phyloP scores from a whole-genome alignment of 805 yeast genomes.

The Candida ponderosae region DNA sequence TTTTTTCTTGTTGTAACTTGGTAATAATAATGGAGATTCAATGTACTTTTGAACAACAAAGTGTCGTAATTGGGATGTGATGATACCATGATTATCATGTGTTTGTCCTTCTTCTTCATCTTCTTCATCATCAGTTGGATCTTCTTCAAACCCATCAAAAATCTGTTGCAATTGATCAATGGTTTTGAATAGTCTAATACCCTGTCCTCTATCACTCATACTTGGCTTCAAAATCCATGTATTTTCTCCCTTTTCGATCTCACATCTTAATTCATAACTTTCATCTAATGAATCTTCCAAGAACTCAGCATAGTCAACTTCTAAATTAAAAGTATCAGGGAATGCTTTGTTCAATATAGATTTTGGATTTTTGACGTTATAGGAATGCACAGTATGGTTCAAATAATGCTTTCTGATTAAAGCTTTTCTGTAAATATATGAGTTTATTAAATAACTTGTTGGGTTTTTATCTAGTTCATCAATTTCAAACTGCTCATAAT shows the following conservation, averaged over 20 bases:
- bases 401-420: conserved; percentile 85
- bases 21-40: conserved; percentile 56
- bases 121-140: conserved; percentile 52
- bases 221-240: conserved; percentile 93
- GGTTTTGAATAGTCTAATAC: conserved; percentile 75
- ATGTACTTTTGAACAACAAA: conserved; percentile 85
- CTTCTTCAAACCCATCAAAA: conserved; percentile 82
- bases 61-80: conserved; percentile 82
- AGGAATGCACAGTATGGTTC: conserved; percentile 75
- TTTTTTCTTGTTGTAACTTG: conserved; percentile 56
- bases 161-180: conserved; percentile 74
- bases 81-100: conserved; percentile 50
- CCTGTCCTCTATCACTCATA: conserved; percentile 97
- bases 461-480: conserved; percentile 42
- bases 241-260: conserved; percentile 50
- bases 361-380: conserved; percentile 63
- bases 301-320: conserved; percentile 93
- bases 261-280: conserved; percentile 79
- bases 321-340: conserved; percentile 73
- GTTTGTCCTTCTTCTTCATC: conserved; percentile 31
- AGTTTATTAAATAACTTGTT: conserved; percentile 53
- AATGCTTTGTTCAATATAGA: conserved; percentile 53
- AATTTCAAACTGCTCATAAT: conserved; percentile 81
- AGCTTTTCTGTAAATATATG: conserved; percentile 85
- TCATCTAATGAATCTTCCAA: conserved; percentile 92